phyloP scores from a whole-genome alignment of 2,329 filamentous ascomycete genomes.

The Beauveria sp. region DNA sequence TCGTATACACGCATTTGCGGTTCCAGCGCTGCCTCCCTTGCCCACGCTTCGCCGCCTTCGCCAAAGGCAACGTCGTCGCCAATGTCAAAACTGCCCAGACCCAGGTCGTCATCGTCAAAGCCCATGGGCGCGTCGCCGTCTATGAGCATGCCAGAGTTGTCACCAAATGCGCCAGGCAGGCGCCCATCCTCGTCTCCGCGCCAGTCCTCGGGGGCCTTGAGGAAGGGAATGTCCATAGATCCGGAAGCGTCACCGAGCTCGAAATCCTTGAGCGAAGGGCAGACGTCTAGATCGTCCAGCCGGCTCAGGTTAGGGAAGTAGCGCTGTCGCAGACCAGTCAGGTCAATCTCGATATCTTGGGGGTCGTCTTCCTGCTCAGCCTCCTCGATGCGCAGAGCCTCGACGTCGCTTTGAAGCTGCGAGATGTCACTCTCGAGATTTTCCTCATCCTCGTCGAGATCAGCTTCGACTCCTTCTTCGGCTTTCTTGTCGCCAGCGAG shows the following conservation, averaged over 20 bases:
- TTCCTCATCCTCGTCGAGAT: constrained; percentile 29
- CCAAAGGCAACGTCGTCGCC: constrained; percentile 77
- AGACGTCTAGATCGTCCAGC: constrained; percentile 84
- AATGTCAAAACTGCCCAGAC: constrained; percentile 63
- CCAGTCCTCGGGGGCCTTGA: constrained; percentile 86
- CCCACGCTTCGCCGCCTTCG: constrained; percentile 94
- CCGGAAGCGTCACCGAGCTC: constrained; percentile 81
- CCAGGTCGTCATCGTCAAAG: constrained; percentile 64
- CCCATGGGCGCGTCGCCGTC: constrained; percentile 79
- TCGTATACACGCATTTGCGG: constrained; percentile 78
- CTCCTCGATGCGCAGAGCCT: constrained; percentile 28
- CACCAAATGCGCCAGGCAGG: constrained; percentile 43
- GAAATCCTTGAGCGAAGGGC: constrained; percentile 88
- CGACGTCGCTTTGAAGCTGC: constrained; percentile 13
- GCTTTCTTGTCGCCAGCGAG: constrained; percentile 52
- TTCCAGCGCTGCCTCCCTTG: constrained; percentile 76
- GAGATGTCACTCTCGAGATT: constrained; percentile 22
- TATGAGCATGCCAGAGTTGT: constrained; percentile 74
- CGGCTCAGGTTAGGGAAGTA: constrained; percentile 78
- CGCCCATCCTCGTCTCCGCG: constrained; percentile 59
- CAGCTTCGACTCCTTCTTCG: constrained; percentile 32
- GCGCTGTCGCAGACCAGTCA: constrained; percentile 62
- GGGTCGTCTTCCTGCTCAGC: constrained; percentile 34
- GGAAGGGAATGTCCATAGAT: constrained; percentile 81
- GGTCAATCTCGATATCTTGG: constrained; percentile 64